Evolutionary conservation across 805 yeast species (phyloP), one percentile per base, ranked within the genome.

Genomic region (Kazachstania bromeliacearum): DNA sequence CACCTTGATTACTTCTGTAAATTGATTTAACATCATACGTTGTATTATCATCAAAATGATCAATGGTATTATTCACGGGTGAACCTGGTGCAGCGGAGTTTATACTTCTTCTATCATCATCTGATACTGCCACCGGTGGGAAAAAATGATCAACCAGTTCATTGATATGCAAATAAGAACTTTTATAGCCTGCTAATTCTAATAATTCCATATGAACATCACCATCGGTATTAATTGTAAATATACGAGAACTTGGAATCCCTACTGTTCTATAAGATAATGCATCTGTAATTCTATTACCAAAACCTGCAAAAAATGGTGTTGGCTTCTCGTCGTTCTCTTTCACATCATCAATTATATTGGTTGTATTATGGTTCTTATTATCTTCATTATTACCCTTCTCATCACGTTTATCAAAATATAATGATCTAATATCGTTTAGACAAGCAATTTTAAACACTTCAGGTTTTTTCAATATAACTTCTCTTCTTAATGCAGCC

Each of bases 401-500:
- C 15, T 37, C 38, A 29, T 38, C 37, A 15, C 27, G 34, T 31
- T 38, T 40, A n/a, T 44, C 51, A 34, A 55, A 46, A 59, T 82
- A 89, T 15, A 92, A 64, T 31, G 78, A 71, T 50, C 77, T 75
- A 41, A 92, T 78, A 62, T 92, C 98, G 37, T 79, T 77, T 42
- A 92, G 65, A 59, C 97, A 89, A 1, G 98, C 95, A 88, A 92
- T 92, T 53, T 92, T 92, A 68, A 92, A 92, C n/a, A 92, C 92
- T 59, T 92, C 97, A 0, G 98, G 98, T 54, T 89, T 89, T 46
- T 88, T 85, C 53, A 89, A 63, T 31, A 92, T 89, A 19, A 92
- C 94, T 55, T 92, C 98, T 44, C 98, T 70, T 48, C 74, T 73
- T 37, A 92, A 63, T 0, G 98, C 98, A 3, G 97, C 97, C 66